Base-by-base conservation (phyloP, 179 eudicot genomes). In the Silene coronaria region DNA sequence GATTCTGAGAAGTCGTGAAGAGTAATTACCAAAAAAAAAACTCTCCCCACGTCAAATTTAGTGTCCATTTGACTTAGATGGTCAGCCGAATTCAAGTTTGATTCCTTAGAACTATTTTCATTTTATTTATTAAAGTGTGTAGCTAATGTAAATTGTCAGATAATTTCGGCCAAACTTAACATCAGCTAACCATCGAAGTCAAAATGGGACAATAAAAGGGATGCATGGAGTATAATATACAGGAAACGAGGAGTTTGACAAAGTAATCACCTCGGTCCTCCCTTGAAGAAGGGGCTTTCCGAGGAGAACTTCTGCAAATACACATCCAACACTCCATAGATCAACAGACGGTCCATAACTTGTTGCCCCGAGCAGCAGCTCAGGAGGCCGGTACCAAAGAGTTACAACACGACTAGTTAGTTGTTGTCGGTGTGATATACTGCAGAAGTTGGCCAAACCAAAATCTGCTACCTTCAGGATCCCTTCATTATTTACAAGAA, bases 261-360 rank as follows among this genome's bases (percentile, higher is more conserved):
- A 71, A 8, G 53, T 58, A 70, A 70, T 51, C 75, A 91, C 96
- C 93, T 91, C 96, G 22, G 93, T 91, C 58, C 93, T 91, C 64
- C 96, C 96, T 73, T 93, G 93, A 93, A 91, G 90, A 73, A 91
- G 90, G 76, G 96, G 96, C 80, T 87, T 91, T 24, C 96, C 93
- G 73, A 90, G 89, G 75, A 91, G 84, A 66, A 91, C 76, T 78
- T 91, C 96, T 32, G 96, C 93, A 82, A 91, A 85, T 75, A 89
- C 90, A 79, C 96, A 91, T 58, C 96, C 96, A 10, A 91, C 96
- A 84, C 96, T 91, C 96, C 96, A 91, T 27, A 91, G 81, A 74
- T 91, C 96, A 53, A 91, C 86, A 74, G 91, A 84, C 22, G 80
- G 93, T 83, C 96, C 84, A 75, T 91, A 91, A 72, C 86, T 86